Conservation (phyloP, 2,329 filamentous ascomycete species). For the Berkeleyomyces basicola region DNA sequence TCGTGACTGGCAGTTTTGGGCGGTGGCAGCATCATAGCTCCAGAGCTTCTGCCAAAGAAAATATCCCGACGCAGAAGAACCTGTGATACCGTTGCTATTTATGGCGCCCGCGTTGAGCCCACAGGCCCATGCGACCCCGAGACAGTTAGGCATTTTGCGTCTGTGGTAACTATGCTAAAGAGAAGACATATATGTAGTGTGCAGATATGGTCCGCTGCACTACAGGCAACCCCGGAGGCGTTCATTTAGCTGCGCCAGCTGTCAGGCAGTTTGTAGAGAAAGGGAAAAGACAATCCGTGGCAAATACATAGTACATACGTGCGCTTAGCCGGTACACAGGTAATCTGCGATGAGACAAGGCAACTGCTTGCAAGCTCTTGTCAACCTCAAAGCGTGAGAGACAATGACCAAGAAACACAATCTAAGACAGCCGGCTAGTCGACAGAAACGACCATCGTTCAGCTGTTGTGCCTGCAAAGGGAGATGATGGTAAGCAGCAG, state of each 20-base stretch:
- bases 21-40: not conserved
- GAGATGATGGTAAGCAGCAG: not conserved
- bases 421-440: not conserved
- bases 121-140: not conserved
- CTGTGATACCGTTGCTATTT: not conserved
- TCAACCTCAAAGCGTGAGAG: not conserved
- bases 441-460: not conserved
- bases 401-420: not conserved
- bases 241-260: too few relatives aligned
- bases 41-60: not conserved
- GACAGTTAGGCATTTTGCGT: not conserved
- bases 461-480: not conserved
- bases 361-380: not conserved
- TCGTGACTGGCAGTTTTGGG: not conserved
- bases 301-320: not conserved
- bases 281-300: not conserved
- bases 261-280: not conserved
- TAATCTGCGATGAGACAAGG: not conserved
- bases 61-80: not conserved
- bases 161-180: not conserved
- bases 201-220: not conserved
- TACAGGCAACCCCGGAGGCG: too few relatives aligned
- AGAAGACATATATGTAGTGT: not conserved
- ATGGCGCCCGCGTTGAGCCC: not conserved
- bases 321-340: not conserved